phyloP scores from a whole-genome alignment of 805 yeast species.

The Phaffomyces antillensis region DNA sequence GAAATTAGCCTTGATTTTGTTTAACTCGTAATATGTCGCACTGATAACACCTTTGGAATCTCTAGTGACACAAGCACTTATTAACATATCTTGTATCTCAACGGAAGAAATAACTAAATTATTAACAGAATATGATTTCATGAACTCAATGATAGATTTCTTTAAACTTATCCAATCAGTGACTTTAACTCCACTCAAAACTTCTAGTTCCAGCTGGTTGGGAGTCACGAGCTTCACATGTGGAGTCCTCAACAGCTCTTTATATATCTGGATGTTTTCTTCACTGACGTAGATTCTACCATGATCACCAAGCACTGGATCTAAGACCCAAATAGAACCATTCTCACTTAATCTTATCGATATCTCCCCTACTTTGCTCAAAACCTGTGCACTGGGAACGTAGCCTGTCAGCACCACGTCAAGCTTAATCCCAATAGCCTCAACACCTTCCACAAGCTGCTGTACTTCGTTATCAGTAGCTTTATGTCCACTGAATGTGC shows the following conservation, averaged over 20 bases:
- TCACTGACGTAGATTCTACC: constrained; percentile 71
- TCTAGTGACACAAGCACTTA: constrained; percentile 31
- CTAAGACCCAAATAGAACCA: constrained; percentile 55
- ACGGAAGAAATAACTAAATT: constrained; percentile 58
- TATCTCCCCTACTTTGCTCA: constrained; percentile 42
- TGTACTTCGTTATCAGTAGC: constrained; percentile 38
- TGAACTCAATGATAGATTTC: constrained; percentile 35
- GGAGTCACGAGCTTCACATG: constrained; percentile 53
- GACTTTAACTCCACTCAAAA: constrained; percentile 42
- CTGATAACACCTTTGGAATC: background rate
- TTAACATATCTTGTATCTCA: constrained; percentile 27
- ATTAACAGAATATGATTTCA: constrained; percentile 35
- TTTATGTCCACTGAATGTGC: constrained; percentile 52
- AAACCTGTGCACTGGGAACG: constrained; percentile 53
- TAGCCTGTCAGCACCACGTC: constrained; percentile 77
- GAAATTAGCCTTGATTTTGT: constrained; percentile 50
- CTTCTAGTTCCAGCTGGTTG: constrained; percentile 69
- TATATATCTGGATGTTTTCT: constrained; percentile 46
- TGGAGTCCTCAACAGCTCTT: constrained; percentile 36
- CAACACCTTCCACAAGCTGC: constrained; percentile 50
- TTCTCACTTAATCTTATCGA: constrained; percentile 18
- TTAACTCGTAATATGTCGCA: constrained; percentile 32
- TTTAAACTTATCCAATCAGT: constrained; percentile 29
- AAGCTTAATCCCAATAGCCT: constrained; percentile 35
- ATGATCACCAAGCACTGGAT: constrained; percentile 91